Percentiles rank a stretch among this genome's conserved stretches.
These are phyloP conservation scores for Wickerhamiella lipophila DNA, from an alignment of 805 yeast genomes.

Conservation along the genomic window DNA sequence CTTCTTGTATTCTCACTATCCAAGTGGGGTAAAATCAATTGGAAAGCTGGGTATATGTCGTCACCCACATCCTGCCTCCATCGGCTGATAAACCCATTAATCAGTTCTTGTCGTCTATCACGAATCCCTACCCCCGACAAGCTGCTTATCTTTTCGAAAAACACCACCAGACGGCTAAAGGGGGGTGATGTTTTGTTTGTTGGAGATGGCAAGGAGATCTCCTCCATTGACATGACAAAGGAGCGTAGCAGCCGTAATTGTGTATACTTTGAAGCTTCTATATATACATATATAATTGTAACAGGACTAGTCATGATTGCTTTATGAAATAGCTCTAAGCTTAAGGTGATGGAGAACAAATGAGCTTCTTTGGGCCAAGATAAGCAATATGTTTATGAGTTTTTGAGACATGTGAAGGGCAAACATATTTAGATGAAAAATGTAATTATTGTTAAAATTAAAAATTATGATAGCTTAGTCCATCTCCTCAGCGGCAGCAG, in stretches of 20 bases:
- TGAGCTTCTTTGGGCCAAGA: too few relatives aligned
- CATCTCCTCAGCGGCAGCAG: slow-evolving; percentile 28
- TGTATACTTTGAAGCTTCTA: too few relatives aligned
- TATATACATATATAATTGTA: too few relatives aligned
- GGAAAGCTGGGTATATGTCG: slow-evolving; percentile 54
- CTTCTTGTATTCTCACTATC: slow-evolving; percentile 38
- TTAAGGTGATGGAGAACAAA: too few relatives aligned
- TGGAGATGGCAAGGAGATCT: slow-evolving; percentile 1
- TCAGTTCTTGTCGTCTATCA: slow-evolving; percentile 15
- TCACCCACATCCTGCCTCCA: slow-evolving; percentile 48
- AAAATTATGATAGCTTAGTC: slow-evolving; percentile 18
- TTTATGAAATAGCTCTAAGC: too few relatives aligned
- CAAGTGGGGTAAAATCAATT: slow-evolving; percentile 46
- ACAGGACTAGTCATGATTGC: too few relatives aligned
- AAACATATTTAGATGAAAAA: background rate
- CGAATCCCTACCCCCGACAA: slow-evolving; percentile 6
- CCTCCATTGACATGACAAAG: background rate
- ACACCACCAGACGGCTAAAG: slow-evolving; percentile 2
- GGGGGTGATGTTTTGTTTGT: slow-evolving; percentile 5
- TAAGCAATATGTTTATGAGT: too few relatives aligned
- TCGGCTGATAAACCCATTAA: slow-evolving; percentile 33
- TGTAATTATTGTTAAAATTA: slow-evolving; percentile 1
- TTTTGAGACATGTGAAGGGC: too few relatives aligned
- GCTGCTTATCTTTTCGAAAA: slow-evolving; percentile 7
- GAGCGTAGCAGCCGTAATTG: too few relatives aligned